Conservation (phyloP, 805 yeast genomes). For the Isabelozyma heimii region DNA sequence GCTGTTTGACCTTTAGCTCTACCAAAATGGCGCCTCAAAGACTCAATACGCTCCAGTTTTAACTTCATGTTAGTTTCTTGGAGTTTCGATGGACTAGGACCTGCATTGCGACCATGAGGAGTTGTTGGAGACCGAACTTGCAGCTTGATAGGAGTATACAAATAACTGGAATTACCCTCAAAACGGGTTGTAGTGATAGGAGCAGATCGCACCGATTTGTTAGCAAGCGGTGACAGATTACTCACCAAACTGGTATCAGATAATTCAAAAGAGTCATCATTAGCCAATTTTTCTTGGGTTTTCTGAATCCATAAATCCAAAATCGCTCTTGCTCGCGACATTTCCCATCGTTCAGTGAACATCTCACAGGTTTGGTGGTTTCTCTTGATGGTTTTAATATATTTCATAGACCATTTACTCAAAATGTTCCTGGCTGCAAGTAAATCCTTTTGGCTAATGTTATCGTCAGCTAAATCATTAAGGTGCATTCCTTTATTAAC, state of each 20-base stretch:
- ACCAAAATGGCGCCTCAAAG: slow-evolving; percentile 31
- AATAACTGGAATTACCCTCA: slow-evolving; percentile 16
- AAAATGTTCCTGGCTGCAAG: slow-evolving; percentile 21
- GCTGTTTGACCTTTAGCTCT: slow-evolving; percentile 12
- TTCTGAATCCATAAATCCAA: slow-evolving; percentile 40
- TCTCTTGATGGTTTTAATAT: slow-evolving; percentile 27
- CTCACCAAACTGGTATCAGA: slow-evolving; percentile 19
- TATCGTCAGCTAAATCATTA: slow-evolving; percentile 28
- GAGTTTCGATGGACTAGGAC: slow-evolving; percentile 33
- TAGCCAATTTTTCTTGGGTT: slow-evolving; percentile 8
- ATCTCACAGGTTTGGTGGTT: slow-evolving; percentile 34
- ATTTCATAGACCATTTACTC: slow-evolving; percentile 35
- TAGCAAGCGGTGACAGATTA: slow-evolving; percentile 33
- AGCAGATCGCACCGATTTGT: slow-evolving; percentile 8
- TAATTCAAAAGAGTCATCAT: not conserved
- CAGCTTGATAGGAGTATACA: slow-evolving; percentile 34
- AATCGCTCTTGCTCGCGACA: slow-evolving; percentile 21
- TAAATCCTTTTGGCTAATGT: slow-evolving; percentile 25
- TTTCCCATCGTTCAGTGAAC: slow-evolving; percentile 32
- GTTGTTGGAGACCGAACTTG: slow-evolving; percentile 8
- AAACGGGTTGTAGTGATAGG: not conserved
- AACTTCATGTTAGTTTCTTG: slow-evolving; percentile 39
- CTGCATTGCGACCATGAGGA: slow-evolving; percentile 19
- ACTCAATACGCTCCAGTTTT: slow-evolving; percentile 30
- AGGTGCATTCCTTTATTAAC: slow-evolving; percentile 19